Conservation (phyloP, 306 rosid genomes). For the Quercus variabilis region DNA sequence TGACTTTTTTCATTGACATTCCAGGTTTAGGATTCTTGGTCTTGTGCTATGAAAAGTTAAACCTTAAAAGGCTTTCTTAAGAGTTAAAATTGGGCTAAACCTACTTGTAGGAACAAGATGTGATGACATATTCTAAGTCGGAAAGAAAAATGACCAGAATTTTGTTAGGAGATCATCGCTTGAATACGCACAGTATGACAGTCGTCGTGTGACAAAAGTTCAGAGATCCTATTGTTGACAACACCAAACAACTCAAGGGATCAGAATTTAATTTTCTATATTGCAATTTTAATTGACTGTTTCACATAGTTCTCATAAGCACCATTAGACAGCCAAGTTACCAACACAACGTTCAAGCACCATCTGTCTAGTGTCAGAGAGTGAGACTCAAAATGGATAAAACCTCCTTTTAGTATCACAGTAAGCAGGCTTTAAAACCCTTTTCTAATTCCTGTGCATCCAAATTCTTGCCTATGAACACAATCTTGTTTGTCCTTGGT, state of each 20-base stretch:
- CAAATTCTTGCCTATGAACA: slow-evolving; percentile 87
- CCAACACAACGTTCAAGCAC: neutral
- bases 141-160: too few relatives aligned
- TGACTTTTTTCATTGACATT: too few relatives aligned
- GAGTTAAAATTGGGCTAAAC: too few relatives aligned
- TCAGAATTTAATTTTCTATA: neutral
- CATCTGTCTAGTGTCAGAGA: neutral
- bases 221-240: neutral
- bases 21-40: too few relatives aligned
- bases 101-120: too few relatives aligned
- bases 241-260: neutral
- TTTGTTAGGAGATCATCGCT: too few relatives aligned
- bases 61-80: too few relatives aligned
- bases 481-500: slow-evolving; percentile 80
- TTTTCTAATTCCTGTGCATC: slow-evolving; percentile 71
- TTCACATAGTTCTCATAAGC: neutral
- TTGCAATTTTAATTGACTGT: neutral
- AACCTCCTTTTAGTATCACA: slow-evolving; percentile 28
- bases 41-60: too few relatives aligned
- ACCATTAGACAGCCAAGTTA: neutral
- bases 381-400: neutral
- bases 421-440: slow-evolving; percentile 76
- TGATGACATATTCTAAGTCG: too few relatives aligned
- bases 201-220: too few relatives aligned
- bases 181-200: too few relatives aligned